Conservation (phyloP, 208 protist species). For the Herpetomonas samuelpessoai region DNA sequence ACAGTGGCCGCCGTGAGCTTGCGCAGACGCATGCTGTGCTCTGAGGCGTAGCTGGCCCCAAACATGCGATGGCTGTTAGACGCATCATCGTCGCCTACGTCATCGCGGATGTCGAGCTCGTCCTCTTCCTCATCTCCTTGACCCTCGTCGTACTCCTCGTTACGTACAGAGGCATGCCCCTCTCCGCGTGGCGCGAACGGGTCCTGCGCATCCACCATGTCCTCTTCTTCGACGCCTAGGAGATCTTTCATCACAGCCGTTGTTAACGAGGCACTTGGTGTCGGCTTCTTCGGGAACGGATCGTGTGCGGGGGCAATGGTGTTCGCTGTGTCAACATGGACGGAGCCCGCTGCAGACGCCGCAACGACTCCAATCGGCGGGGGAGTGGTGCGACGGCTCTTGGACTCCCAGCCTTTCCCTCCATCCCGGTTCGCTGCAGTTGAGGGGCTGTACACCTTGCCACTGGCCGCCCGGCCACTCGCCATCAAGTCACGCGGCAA, state of each 20-base stretch:
- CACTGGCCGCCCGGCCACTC: conserved; percentile 14
- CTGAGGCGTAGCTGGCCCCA: neutral
- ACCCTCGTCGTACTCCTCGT: neutral
- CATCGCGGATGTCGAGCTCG: neutral
- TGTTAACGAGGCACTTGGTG: conserved; percentile 1
- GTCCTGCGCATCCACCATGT: neutral
- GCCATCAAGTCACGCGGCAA: conserved; percentile 54
- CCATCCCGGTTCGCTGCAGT: neutral
- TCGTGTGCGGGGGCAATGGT: conserved; percentile 2
- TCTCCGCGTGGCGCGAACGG: neutral
- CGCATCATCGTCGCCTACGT: neutral
- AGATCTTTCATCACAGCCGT: conserved; percentile 7
- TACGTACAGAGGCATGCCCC: too few relatives aligned
- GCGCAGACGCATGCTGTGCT: conserved; percentile 5
- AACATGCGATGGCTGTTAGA: neutral
- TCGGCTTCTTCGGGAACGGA: neutral
- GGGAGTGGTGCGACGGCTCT: too few relatives aligned
- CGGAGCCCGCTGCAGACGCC: too few relatives aligned
- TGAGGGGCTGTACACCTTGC: neutral
- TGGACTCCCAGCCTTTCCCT: too few relatives aligned
- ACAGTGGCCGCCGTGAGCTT: neutral
- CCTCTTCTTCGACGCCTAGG: neutral
- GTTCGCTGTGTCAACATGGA: neutral
- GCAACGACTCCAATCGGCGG: too few relatives aligned
- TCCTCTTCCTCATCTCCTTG: conserved; percentile 1